Conservation (phyloP, 805 yeast genomes). For the Lachancea quebecensis region DNA sequence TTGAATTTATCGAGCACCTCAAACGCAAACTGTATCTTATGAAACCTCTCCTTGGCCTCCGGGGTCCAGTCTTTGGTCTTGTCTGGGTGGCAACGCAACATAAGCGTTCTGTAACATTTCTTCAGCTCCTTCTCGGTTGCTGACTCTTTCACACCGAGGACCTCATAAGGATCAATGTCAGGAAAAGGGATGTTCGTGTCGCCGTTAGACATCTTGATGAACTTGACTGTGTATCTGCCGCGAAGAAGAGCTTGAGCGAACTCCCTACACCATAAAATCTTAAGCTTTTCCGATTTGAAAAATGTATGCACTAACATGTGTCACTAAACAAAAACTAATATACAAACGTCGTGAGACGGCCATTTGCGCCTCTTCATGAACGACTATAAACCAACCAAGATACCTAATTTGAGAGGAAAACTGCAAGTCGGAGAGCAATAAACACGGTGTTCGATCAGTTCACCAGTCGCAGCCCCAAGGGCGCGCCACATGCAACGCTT, state of each 20-base stretch:
- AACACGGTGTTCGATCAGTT: background rate
- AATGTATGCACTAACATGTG: background rate
- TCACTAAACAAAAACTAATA: background rate
- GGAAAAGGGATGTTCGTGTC: slow-evolving; percentile 35
- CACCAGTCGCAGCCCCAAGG: slow-evolving; percentile 9
- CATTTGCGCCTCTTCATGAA: background rate
- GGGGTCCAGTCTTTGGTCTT: slow-evolving; percentile 36
- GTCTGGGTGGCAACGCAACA: slow-evolving; percentile 60
- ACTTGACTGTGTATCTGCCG: too few relatives aligned
- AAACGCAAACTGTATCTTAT: slow-evolving; percentile 69
- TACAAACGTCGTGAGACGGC: background rate
- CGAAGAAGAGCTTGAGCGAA: background rate
- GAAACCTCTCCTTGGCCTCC: slow-evolving; percentile 42
- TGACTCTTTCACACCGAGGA: slow-evolving; percentile 43
- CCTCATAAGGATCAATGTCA: slow-evolving; percentile 57
- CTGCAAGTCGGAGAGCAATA: too few relatives aligned
- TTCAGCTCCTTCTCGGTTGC: slow-evolving; percentile 45
- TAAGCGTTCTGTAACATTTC: slow-evolving; percentile 47
- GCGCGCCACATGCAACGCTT: slow-evolving; percentile 8
- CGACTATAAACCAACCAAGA: slow-evolving; percentile 1
- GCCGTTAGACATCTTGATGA: background rate
- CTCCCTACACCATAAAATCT: background rate
- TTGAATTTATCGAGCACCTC: slow-evolving; percentile 51
- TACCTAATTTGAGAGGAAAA: too few relatives aligned
- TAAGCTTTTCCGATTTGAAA: background rate